Conservation (phyloP, 225 moss, liverwort and hornwort genomes). For the Physcomitrellopsis africana region DNA sequence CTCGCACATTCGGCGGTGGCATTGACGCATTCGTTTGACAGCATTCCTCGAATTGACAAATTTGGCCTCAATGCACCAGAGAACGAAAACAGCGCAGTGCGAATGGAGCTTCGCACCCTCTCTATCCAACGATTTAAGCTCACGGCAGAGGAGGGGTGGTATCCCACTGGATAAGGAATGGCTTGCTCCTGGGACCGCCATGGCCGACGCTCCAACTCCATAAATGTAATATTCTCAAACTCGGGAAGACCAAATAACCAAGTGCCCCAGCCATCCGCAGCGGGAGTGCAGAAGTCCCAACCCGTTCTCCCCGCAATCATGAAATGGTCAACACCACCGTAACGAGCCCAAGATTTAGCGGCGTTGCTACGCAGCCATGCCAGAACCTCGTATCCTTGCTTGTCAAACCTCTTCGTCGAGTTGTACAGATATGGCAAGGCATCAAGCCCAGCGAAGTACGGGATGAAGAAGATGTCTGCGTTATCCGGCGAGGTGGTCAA, state of each 20-base stretch:
- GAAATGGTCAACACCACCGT: constrained; percentile 73
- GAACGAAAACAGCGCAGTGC: constrained; percentile 70
- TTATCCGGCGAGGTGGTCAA: constrained; percentile 37
- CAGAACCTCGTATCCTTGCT: constrained; percentile 64
- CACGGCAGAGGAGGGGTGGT: constrained; percentile 64
- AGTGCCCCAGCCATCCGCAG: constrained; percentile 59
- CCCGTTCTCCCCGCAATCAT: constrained; percentile 77
- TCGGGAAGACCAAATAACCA: constrained; percentile 41
- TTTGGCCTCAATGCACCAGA: constrained; percentile 77
- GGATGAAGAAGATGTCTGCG: constrained; percentile 71
- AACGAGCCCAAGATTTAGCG: constrained; percentile 53
- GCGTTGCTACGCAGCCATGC: constrained; percentile 70
- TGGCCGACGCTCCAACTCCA: constrained; percentile 68
- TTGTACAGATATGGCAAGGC: constrained; percentile 67
- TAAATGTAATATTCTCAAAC: constrained; percentile 60
- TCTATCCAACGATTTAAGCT: constrained; percentile 64
- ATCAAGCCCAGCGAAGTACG: constrained; percentile 62
- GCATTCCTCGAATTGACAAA: constrained; percentile 55
- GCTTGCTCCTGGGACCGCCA: constrained; percentile 56
- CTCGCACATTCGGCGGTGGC: constrained; percentile 58
- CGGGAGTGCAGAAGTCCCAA: constrained; percentile 69
- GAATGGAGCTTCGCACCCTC: constrained; percentile 50
- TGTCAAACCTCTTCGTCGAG: constrained; percentile 14
- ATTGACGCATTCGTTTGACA: constrained; percentile 59
- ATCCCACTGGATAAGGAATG: constrained; percentile 83